Conservation (phyloP, 192 early-diverging fungal genomes). For the Backusella westeae region DNA sequence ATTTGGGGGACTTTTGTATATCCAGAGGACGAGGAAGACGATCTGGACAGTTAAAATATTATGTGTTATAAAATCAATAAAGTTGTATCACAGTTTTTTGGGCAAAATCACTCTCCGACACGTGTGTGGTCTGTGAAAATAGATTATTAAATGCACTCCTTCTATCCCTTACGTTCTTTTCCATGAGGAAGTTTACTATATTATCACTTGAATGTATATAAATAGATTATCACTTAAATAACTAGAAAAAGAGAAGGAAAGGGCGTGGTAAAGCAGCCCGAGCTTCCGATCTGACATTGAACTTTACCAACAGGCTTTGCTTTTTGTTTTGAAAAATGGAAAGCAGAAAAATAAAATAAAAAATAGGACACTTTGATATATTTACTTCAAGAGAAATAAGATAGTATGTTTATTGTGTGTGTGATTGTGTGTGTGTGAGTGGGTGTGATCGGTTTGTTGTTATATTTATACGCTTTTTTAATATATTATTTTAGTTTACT, state of each 20-base stretch:
- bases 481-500: slow-evolving; percentile 8
- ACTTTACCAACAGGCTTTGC: background rate
- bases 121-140: background rate
- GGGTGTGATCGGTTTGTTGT: background rate
- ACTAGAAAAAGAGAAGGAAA: background rate
- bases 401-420: slow-evolving; percentile 1
- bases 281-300: slow-evolving; percentile 1
- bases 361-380: background rate
- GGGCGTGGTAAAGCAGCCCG: background rate
- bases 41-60: background rate
- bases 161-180: background rate
- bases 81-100: background rate
- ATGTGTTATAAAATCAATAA: background rate
- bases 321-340: background rate
- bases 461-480: background rate
- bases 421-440: background rate
- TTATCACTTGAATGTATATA: background rate
- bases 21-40: background rate
- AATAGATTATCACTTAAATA: background rate
- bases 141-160: background rate
- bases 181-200: background rate
- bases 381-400: background rate
- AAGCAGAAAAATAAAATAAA: background rate
- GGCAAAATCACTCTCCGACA: background rate
- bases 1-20: slow-evolving; percentile 49